Evolutionary conservation across 2,329 filamentous ascomycete species (phyloP), one percentile per base, ranked within the genome.

Genomic region (Hypomyces perniciosus): DNA sequence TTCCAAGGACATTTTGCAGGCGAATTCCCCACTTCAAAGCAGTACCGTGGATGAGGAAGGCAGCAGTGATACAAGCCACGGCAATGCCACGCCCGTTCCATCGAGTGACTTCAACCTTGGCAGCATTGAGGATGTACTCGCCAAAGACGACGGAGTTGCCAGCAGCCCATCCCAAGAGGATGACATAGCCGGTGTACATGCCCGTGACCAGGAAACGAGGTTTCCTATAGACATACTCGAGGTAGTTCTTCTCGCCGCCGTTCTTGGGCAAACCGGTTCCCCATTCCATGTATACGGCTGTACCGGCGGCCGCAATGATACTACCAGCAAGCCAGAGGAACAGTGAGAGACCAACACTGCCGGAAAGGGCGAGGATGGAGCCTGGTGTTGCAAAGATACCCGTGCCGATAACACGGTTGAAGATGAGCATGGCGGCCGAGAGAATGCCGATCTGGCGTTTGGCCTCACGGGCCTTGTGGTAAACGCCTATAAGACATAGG

Each of bases 131-230:
- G 51, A 88, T 81, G 65, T 87, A 87, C 62, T 86, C 82, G 53
- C 83, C 83, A 56, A 88, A 86, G 37, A 86, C 76, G 55, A 88
- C 80, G 1, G 79, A 84, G 65, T 87, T 87, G 10, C 79, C 79
- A 6, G 79, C 79, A 0, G 82, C 81, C 81, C 81, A 86, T 9
- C 79, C 81, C 13, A 86, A 75, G 1, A 86, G 72, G 28, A 86
- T 61, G 9, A 84, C 78, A 54, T 85, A 85, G 30, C 77, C 75
- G 4, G 76, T 71, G 65, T 84, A 85, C 50, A 85, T 68, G 10
- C 74, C 76, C 6, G 82, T 85, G 42, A 73, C 75, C 7, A 86
- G 72, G 61, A 84, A 84, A 57, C 71, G 74, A 2, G 83, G 83
- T 57, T 72, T 76, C 34, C 77, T 74, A 68, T 76, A 85, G 46